These are phyloP conservation scores for Termitomyces sp. DNA, from an alignment of 768 basidiomycete species.

Conservation along the genomic window DNA sequence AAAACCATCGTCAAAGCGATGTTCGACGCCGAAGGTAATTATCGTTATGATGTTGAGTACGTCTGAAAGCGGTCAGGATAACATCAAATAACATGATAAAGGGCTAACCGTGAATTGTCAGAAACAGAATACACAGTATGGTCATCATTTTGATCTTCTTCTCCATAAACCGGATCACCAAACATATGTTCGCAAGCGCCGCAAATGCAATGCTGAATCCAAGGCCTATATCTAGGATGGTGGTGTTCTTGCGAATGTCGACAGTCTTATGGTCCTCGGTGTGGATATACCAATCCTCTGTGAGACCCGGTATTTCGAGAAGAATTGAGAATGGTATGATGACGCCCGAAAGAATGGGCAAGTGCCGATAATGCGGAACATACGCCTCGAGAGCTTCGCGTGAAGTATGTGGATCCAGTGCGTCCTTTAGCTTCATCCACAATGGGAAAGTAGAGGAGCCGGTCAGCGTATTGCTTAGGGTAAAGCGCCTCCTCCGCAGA, in stretches of 20 bases:
- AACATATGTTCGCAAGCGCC: constrained; percentile 59
- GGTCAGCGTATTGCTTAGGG: not conserved
- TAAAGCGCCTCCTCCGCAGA: constrained; percentile 3
- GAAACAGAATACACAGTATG: constrained; percentile 52
- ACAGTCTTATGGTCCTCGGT: constrained; percentile 41
- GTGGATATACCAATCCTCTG: constrained; percentile 68
- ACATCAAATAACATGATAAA: not conserved
- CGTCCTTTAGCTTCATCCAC: constrained; percentile 14
- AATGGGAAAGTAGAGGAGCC: not conserved
- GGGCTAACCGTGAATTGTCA: constrained; percentile 65
- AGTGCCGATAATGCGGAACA: constrained; percentile 54
- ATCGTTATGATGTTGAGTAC: constrained; percentile 60
- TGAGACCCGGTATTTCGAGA: constrained; percentile 78
- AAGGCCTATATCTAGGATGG: constrained; percentile 55
- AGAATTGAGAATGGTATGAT: constrained; percentile 74
- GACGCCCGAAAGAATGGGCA: constrained; percentile 64
- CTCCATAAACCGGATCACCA: constrained; percentile 73
- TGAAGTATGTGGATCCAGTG: constrained; percentile 20
- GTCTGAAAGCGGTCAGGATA: constrained; percentile 37
- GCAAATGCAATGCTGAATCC: constrained; percentile 65
- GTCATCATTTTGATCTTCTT: constrained; percentile 58
- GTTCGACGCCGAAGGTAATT: constrained; percentile 55
- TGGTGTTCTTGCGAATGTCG: constrained; percentile 48
- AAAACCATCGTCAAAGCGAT: constrained; percentile 60
- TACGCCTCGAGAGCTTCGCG: constrained; percentile 23